Base-by-base conservation (phyloP, 495 filamentous ascomycete genomes). In the Pyrenopolyporus hunteri region DNA sequence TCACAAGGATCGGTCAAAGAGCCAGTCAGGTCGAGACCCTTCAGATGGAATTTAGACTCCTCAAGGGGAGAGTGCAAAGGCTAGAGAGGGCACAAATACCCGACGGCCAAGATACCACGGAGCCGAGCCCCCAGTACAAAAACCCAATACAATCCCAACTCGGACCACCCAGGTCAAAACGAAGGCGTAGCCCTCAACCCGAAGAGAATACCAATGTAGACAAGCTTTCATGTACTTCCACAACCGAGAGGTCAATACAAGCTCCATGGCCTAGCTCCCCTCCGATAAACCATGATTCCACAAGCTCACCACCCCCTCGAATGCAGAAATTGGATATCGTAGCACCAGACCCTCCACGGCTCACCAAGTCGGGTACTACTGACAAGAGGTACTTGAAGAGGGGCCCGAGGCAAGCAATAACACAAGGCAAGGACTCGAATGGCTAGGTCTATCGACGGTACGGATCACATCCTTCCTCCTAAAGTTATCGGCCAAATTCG, bases 11-110 rank as follows among this genome's bases (percentile, higher is more conserved):
- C 28, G 64, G 71, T 29, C 66, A 69, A 31, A 69, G 68, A 28
- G 71, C 76, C 2, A 74, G 64, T 52, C 68, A 77, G 32, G 74
- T 76, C 6, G 74, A 79, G 53, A 68, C 63, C 3, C 59, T 76
- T 16, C 72, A 73, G 58, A 76, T 74, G 72, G 75, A 77, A 49
- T 55, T 77, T 9, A 70, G 74, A 40, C 68, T 78, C 2, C 32
- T 76, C 16, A 75, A 74, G 52, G 68, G 67, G 5, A 63, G 73
- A 6, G 52, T 77, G 11, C 64, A 74, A 22, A 55, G 70, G 22
- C 53, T 70, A 4, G 73, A 75, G 20, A 61, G 43, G 25, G 9
- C 33, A 19, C 20, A 9, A 10, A 22, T 36, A 36, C 10, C 33
- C 23, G 19, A 32, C 11, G 42, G 5, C 20, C 32, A 53, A 16